Conservation (phyloP, 2,329 filamentous ascomycete genomes). For the Dothistroma pini region DNA sequence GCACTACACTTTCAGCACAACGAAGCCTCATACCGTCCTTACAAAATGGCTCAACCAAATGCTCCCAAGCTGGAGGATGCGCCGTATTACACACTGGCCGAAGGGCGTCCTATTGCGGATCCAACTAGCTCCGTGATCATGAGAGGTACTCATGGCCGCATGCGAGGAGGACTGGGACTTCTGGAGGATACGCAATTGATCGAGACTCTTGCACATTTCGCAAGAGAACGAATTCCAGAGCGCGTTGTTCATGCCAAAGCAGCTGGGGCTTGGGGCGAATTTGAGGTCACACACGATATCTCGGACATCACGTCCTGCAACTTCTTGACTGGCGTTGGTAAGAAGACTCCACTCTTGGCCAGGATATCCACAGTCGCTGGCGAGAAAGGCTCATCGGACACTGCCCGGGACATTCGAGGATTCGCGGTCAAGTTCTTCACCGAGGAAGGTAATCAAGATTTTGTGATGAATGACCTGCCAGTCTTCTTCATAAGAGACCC, state of each 20-base stretch:
- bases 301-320: conserved; percentile 54
- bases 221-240: conserved; percentile 60
- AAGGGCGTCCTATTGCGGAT: background rate
- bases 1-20: background rate
- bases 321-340: conserved; percentile 53
- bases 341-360: conserved; percentile 50
- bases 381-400: conserved; percentile 48
- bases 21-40: background rate
- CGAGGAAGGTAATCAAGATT: conserved; percentile 51
- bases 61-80: background rate
- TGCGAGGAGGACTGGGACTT: conserved; percentile 40
- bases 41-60: background rate
- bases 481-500: conserved; percentile 46
- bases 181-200: conserved; percentile 60
- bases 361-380: conserved; percentile 39
- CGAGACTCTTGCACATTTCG: conserved; percentile 59
- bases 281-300: conserved; percentile 59
- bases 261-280: conserved; percentile 34
- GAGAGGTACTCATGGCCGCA: background rate
- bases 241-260: conserved; percentile 34
- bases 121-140: background rate
- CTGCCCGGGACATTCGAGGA: conserved; percentile 48
- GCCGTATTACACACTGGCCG: background rate
- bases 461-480: conserved; percentile 42
- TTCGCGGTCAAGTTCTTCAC: conserved; percentile 53